Percentiles rank a stretch among this genome's conserved stretches.
phyloP scores from a whole-genome alignment of 768 basidiomycete species.

The Macrolepiota albuminosa region DNA sequence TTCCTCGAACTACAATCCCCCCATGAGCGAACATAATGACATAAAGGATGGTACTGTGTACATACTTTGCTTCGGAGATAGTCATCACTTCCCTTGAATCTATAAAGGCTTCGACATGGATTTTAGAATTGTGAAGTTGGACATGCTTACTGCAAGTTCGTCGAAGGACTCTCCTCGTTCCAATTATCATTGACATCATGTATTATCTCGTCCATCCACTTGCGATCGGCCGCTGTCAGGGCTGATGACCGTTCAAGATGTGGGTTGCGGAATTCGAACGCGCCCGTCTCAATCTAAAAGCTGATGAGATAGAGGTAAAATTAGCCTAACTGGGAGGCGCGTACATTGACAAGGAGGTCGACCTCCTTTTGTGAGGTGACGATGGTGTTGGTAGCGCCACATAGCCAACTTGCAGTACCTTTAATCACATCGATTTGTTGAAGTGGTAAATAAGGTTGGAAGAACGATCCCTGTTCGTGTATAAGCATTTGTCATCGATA shows the following conservation, averaged over 20 bases:
- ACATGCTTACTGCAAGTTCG: conserved; percentile 59
- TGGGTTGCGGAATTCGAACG: conserved; percentile 83
- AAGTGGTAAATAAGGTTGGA: conserved; percentile 94
- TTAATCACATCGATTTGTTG: conserved; percentile 90
- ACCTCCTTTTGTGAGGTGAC: conserved; percentile 91
- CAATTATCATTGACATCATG: conserved; percentile 81
- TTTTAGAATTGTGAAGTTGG: neutral
- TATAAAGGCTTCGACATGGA: conserved; percentile 21
- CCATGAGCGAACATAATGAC: neutral
- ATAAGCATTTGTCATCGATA: neutral
- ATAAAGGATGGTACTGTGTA: neutral
- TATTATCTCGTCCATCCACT: conserved; percentile 97
- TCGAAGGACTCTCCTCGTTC: conserved; percentile 58
- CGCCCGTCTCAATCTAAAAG: conserved; percentile 75
- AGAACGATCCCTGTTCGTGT: conserved; percentile 75
- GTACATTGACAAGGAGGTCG: conserved; percentile 85
- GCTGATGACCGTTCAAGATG: conserved; percentile 72
- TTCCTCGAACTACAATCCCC: conserved; percentile 70
- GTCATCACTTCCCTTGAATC: conserved; percentile 95
- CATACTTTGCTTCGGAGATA: conserved; percentile 81
- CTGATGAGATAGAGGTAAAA: neutral
- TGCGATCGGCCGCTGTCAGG: conserved; percentile 88
- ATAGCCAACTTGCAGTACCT: conserved; percentile 80
- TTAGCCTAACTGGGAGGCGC: neutral
- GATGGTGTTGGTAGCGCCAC: conserved; percentile 94